A percentile compares a stretch with the other conserved stretches of the same genome.
These are phyloP conservation scores for Albatrellus sp. DNA, from an alignment of 1,284 basidiomycete genomes.

Conservation along the genomic window DNA sequence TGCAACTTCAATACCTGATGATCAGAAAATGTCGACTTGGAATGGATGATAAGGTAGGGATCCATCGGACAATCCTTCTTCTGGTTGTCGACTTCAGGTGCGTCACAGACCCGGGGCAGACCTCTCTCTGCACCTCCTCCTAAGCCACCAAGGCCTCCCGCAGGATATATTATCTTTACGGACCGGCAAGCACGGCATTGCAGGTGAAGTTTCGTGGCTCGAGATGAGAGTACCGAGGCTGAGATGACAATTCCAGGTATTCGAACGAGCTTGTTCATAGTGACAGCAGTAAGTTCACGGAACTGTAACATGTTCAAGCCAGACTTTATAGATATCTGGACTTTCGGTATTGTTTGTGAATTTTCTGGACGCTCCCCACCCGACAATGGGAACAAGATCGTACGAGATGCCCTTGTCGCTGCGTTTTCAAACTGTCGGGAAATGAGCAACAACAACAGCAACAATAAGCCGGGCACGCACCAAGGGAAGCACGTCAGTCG, in stretches of 20 bases:
- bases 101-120: conserved; percentile 78
- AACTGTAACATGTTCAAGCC: conserved; percentile 90
- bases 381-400: conserved; percentile 67
- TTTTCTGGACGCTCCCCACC: conserved; percentile 40
- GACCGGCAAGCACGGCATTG: conserved; percentile 88
- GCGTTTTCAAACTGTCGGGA: conserved; percentile 74
- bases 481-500: conserved; percentile 82
- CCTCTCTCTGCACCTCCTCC: conserved; percentile 71
- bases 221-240: conserved; percentile 85
- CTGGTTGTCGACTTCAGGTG: conserved; percentile 61
- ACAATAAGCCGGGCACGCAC: conserved; percentile 32
- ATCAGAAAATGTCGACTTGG: conserved; percentile 90
- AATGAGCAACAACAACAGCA: neutral
- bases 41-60: conserved; percentile 93
- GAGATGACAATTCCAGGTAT: conserved; percentile 98
- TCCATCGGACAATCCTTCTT: conserved; percentile 92
- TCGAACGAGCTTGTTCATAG: conserved; percentile 91
- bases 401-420: conserved; percentile 69
- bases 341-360: conserved; percentile 62
- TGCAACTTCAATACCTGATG: conserved; percentile 96
- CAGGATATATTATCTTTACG: conserved; percentile 72
- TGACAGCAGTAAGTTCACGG: conserved; percentile 85
- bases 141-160: conserved; percentile 79
- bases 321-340: conserved; percentile 85
- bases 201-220: conserved; percentile 85